phyloP scores from a whole-genome alignment of 1,139 yeast species.

The Geotrichum phurueaensis region DNA sequence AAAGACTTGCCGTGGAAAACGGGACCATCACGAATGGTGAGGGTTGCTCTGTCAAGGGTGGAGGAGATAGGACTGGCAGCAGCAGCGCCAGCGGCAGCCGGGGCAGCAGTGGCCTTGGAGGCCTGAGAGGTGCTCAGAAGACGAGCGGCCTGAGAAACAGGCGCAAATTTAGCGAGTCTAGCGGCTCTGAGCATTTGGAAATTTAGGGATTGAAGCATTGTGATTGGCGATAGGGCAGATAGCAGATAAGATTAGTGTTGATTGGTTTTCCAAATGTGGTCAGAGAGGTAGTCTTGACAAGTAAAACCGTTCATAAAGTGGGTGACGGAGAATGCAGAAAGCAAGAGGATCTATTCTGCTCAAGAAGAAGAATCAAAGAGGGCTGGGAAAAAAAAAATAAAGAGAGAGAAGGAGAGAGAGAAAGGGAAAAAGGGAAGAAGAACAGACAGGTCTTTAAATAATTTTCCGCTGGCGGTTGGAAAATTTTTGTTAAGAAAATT shows the following conservation, averaged over 20 bases:
- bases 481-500: neutral
- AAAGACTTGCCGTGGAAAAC: constrained; percentile 88
- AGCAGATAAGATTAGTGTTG: constrained; percentile 8
- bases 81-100: constrained; percentile 35
- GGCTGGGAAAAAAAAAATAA: neutral
- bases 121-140: constrained; percentile 18
- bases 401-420: neutral
- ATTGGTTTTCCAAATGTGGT: constrained; percentile 17
- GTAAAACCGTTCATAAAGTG: constrained; percentile 13
- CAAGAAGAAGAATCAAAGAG: neutral
- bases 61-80: constrained; percentile 17
- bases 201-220: constrained; percentile 9
- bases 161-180: neutral
- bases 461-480: neutral
- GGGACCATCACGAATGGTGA: constrained; percentile 90
- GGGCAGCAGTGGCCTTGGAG: constrained; percentile 42
- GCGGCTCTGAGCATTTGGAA: constrained; percentile 13
- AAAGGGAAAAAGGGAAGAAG: neutral
- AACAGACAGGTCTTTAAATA: neutral
- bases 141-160: constrained; percentile 13
- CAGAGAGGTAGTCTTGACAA: constrained; percentile 17
- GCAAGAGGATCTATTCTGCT: neutral
- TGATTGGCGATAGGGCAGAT: neutral
- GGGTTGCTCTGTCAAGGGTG: constrained; percentile 69
- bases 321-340: neutral